A percentile compares a stretch with the other conserved stretches of the same genome.
Conservation (phyloP, 495 filamentous ascomycete genomes). For the Amphirosellinia nigrospora region DNA sequence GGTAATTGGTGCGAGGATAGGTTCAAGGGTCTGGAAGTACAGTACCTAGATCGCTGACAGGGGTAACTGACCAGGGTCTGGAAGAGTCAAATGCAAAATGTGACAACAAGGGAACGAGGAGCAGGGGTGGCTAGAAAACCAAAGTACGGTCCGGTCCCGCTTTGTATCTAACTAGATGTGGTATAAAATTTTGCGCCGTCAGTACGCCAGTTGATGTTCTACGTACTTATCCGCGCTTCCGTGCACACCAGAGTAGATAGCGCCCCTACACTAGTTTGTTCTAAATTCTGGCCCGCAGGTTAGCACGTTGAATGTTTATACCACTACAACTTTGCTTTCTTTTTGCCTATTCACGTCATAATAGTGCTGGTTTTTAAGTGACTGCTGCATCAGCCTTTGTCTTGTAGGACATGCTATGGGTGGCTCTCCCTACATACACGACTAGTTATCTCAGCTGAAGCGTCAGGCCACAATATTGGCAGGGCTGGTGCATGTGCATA, state of each 20-base stretch:
- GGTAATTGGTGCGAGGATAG: constrained; percentile 3
- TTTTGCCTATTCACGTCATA: neutral
- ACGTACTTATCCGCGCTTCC: neutral
- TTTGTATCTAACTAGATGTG: constrained; percentile 7
- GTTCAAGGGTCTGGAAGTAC: constrained; percentile 16
- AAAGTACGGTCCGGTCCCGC: constrained; percentile 2
- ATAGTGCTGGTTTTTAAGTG: neutral
- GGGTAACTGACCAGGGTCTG: neutral
- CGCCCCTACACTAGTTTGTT: neutral
- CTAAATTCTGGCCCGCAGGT: neutral
- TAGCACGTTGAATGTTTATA: neutral
- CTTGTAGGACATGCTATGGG: neutral
- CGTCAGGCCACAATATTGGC: constrained; percentile 19
- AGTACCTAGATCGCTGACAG: constrained; percentile 25
- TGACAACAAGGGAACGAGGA: constrained; percentile 5
- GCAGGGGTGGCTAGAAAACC: neutral
- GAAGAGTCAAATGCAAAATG: neutral
- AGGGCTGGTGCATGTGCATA: constrained; percentile 14
- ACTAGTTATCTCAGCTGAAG: constrained; percentile 14
- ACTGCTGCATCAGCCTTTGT: neutral
- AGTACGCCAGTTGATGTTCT: neutral
- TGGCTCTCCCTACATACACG: neutral
- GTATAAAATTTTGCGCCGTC: constrained; percentile 1
- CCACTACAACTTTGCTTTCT: neutral
- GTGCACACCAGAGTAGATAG: neutral